Percentiles rank a stretch among this genome's conserved stretches.
phyloP scores from a whole-genome alignment of 148 eudicot genomes.

The Rhododendron simsii region DNA sequence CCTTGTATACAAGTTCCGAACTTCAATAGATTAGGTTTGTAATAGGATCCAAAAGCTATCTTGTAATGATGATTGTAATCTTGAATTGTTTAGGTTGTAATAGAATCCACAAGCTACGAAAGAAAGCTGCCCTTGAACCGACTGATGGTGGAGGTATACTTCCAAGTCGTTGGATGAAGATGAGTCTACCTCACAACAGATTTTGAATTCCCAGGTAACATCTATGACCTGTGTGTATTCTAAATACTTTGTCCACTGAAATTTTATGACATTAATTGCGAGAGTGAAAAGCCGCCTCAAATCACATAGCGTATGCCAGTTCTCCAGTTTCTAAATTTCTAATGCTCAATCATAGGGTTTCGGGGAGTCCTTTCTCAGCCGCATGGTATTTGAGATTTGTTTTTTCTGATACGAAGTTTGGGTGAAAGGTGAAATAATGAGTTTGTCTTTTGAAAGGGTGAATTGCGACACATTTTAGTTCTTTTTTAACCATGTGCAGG shows the following conservation, averaged over 20 bases:
- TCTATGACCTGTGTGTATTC: not conserved
- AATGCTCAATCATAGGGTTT: not conserved
- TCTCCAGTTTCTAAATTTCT: not conserved
- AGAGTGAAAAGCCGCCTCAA: not conserved
- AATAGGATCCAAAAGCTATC: no score
- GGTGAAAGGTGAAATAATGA: no score
- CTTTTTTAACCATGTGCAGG: slow-evolving; percentile 34
- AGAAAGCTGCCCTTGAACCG: slow-evolving; percentile 49
- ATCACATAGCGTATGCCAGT: not conserved
- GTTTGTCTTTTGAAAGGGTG: not conserved
- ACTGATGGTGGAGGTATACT: slow-evolving; percentile 90
- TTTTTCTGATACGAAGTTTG: not conserved
- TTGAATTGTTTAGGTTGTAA: no score
- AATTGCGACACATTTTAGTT: not conserved
- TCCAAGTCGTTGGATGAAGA: slow-evolving; percentile 56
- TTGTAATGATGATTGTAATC: no score
- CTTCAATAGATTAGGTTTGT: not conserved
- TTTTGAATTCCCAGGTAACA: slow-evolving; percentile 66
- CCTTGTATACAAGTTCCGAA: not conserved
- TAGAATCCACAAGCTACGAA: no score
- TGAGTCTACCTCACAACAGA: slow-evolving; percentile 41
- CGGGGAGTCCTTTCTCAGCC: not conserved
- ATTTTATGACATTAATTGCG: not conserved
- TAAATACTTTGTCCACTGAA: not conserved
- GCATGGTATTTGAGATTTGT: not conserved